phyloP scores from a whole-genome alignment of 345 rosid species.

The Atalantia buxifolia region DNA sequence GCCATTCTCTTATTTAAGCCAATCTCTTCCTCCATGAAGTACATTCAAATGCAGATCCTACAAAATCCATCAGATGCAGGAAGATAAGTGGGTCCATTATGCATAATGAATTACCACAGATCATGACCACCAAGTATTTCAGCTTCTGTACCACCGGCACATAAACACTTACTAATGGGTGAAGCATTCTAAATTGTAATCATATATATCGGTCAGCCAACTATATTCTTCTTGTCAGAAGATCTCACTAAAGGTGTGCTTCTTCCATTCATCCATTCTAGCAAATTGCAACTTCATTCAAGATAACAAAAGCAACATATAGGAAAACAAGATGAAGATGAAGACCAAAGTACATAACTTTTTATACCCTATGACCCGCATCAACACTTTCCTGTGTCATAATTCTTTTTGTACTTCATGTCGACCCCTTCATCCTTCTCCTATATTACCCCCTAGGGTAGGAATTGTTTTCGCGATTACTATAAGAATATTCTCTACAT shows the following conservation, averaged over 20 bases:
- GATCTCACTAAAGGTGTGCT: not conserved
- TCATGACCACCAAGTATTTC: not conserved
- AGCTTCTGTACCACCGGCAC: not conserved
- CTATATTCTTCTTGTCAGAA: not conserved
- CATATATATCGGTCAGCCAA: not conserved
- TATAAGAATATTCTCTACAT: no score
- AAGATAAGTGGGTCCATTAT: not conserved
- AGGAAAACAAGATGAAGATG: not conserved
- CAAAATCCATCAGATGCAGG: not conserved
- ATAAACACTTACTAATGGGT: not conserved
- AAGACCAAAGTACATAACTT: no score
- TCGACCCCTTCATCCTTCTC: not conserved
- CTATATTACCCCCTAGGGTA: not conserved
- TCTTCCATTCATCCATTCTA: not conserved
- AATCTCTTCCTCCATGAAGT: not conserved
- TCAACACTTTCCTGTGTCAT: no score
- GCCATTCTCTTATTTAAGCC: not conserved
- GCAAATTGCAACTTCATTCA: not conserved
- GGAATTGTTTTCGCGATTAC: no score
- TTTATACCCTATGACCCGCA: no score
- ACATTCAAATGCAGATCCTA: not conserved
- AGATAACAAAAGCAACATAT: not conserved
- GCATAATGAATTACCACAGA: not conserved
- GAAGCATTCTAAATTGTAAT: not conserved
- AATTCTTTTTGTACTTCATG: not conserved